Base-by-base conservation (phyloP, 495 filamentous ascomycete species). In the Talaromyces proteolyticus region DNA sequence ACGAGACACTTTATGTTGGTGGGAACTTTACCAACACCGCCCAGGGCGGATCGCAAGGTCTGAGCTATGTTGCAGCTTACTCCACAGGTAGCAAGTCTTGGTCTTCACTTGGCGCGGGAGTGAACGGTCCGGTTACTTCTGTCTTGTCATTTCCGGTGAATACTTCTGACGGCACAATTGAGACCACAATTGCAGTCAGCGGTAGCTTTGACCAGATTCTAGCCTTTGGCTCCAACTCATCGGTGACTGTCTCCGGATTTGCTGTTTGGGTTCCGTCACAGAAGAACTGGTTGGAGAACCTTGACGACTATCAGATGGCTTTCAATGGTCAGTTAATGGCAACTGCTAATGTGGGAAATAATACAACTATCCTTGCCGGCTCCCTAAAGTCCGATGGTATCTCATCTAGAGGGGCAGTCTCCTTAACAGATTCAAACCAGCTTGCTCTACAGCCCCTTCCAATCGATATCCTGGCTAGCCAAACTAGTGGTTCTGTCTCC, bases 261-360 rank as follows among this genome's bases (percentile, higher is more conserved):
- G 93, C 87, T 23, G 72, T 96, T 20, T 99, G 93, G 93, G 86
- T 97, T n/a, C 89, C 90, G 18, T 93, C 91, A 4, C 77, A 75
- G 43, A 78, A 81, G 37, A 89, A 94, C 59, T 99, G 93, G 93
- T 69, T 97, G 19, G 81, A 89, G 63, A 92, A 90, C 55, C 69
- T 97, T 37, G 69, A 88, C 41, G 62, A 81, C 37, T 67, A 76
- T n/a, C 73, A 80, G 42, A 78, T 86, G 50, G 68, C 77, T 14
- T 78, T 93, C 53, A 66, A 72, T 48, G 93, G 93, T 16, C 61
- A 84, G 37, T 72, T 99, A 29, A 85, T 82, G 3, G 76, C 88
- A 10, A 76, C 78, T 22, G 74, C 85, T 25, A 70, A 82, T 36
- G 65, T 85, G 10, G 79, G 88, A 19, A 75, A 69, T 20, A 75